Evolutionary conservation across 2,329 filamentous ascomycete species (phyloP).

Genomic region (Cercospora berteroae): DNA sequence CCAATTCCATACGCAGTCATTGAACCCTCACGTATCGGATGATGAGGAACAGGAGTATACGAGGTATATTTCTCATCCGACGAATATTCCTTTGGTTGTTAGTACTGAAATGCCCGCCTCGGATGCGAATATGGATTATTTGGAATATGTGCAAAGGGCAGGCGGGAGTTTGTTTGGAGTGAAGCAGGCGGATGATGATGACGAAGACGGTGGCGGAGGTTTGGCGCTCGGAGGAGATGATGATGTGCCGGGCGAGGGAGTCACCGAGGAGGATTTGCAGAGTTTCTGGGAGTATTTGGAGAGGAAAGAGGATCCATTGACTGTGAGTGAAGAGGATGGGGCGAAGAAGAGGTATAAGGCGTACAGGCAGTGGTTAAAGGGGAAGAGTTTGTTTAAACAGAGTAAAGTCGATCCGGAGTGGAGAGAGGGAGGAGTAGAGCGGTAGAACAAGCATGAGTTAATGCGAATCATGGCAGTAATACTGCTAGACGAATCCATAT

Average conservation of each 20-base stretch:
- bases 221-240: conserved; percentile 39
- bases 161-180: conserved; percentile 56
- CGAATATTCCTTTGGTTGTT: conserved; percentile 76
- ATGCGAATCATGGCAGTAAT: not conserved
- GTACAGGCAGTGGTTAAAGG: conserved; percentile 88
- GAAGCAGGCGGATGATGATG: conserved; percentile 22
- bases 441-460: not conserved
- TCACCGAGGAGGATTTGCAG: conserved; percentile 63
- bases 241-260: conserved; percentile 44
- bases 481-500: not conserved
- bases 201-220: conserved; percentile 44
- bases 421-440: conserved; percentile 13
- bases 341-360: conserved; percentile 95
- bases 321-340: conserved; percentile 81
- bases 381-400: conserved; percentile 96
- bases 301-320: conserved; percentile 76
- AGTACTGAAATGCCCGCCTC: conserved; percentile 62
- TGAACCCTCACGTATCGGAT: conserved; percentile 76
- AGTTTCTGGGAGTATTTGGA: conserved; percentile 78
- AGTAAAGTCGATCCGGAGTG: conserved; percentile 54
- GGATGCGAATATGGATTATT: conserved; percentile 62
- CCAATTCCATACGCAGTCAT: conserved; percentile 78
- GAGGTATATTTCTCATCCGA: conserved; percentile 83
- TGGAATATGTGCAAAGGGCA: conserved; percentile 73
- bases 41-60: conserved; percentile 83